Evolutionary conservation across 2,329 filamentous ascomycete species (phyloP).

Genomic region (Xylariaceae sp.): DNA sequence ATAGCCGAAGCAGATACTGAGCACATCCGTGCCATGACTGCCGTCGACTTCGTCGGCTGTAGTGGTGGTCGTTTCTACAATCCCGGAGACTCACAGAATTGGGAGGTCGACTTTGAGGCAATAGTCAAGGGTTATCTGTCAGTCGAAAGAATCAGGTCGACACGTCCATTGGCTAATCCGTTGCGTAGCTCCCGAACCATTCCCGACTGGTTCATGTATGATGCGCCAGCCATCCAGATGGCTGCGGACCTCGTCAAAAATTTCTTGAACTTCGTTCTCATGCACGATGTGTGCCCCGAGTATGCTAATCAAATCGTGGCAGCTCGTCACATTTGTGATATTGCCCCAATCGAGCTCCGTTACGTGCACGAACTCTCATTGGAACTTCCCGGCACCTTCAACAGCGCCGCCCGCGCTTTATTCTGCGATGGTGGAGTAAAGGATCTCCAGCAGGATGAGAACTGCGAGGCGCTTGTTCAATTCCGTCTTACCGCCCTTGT

Average conservation of each 20-base stretch:
- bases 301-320: constrained; percentile 60
- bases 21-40: constrained; percentile 59
- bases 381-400: constrained; percentile 71
- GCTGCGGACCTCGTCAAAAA: constrained; percentile 68
- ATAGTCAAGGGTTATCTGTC: constrained; percentile 76
- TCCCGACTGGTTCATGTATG: constrained; percentile 50
- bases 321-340: constrained; percentile 61
- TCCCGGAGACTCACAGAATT: constrained; percentile 46
- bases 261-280: constrained; percentile 81
- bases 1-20: constrained; percentile 56
- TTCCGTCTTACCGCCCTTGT: constrained; percentile 40
- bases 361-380: constrained; percentile 46
- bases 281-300: constrained; percentile 83
- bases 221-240: constrained; percentile 48
- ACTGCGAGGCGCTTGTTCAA: constrained; percentile 39
- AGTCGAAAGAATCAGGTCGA: constrained; percentile 28
- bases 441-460: constrained; percentile 30
- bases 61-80: constrained; percentile 45
- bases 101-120: constrained; percentile 74
- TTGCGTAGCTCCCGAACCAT: constrained; percentile 48
- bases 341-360: constrained; percentile 62
- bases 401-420: constrained; percentile 64
- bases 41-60: constrained; percentile 54
- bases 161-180: constrained; percentile 10
- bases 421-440: constrained; percentile 44